Evolutionary conservation across 106 monocot genomes (phyloP), one percentile per base, ranked within the genome.

Genomic region (Posidonia australis): DNA sequence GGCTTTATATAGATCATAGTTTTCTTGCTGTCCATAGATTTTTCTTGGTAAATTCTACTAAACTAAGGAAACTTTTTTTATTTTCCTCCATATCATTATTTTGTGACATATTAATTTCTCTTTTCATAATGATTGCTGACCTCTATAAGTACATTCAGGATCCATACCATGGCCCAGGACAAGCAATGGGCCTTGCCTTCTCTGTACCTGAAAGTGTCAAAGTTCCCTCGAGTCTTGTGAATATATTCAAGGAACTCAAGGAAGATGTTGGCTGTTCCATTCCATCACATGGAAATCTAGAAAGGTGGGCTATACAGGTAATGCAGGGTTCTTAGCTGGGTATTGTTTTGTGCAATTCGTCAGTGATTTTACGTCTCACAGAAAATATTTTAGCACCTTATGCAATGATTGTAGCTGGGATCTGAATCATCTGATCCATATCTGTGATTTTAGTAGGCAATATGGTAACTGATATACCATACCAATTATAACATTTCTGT

Each of bases 101-200:
- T 6, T 22, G n/a, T 52, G 10, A 18, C 20, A 52, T 52, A 22
- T 1, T 20, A 52, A n/a, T n/a, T 52, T 13, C 19, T 19, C 20
- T 6, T 1, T 19, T 3, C 2, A 9, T 17, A 52, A 20, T n/a
- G 9, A 52, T 25, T 23, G 5, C 11, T 10, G 13, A 24, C 25
- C 10, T 56, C 14, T 25, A 0, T 1, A 24, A 25, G 13, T 27
- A 10, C 9, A 57, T 58, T 74, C 62, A 93, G 89, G 94, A 94
- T 82, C 89, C 89, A 25, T 94, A 94, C 72, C 94, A 94, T 76
- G 94, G 94, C 20, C 89, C 84, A 66, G 86, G 89, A 36, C 94
- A 94, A 72, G 94, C 94, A 42, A 90, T 94, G 94, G 89, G 89
- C 11, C 76, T 94, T 53, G 41, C 94, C 57, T 94, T 94, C 70